Conservation (phyloP, 192 early-diverging fungal genomes). For the Funneliformis geosporum region DNA sequence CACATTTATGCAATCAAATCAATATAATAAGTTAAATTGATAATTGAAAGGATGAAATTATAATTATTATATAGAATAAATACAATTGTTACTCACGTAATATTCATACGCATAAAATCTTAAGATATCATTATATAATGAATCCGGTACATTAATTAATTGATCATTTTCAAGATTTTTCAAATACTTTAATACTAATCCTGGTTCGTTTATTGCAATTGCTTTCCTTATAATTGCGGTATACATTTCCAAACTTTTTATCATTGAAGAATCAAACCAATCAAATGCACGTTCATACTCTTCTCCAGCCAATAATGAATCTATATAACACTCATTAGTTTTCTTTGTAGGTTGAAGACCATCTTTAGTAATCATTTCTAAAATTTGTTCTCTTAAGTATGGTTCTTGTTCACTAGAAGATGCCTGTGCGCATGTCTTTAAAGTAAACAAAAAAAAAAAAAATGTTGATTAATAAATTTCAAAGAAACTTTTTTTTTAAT, state of each 20-base stretch:
- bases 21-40: conserved; percentile 5
- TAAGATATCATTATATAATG: conserved; percentile 9
- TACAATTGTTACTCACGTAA: conserved; percentile 9
- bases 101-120: not conserved
- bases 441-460: too few species aligned
- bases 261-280: not conserved
- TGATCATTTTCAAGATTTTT: not conserved
- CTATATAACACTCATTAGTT: conserved; percentile 2
- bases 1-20: not conserved
- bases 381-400: not conserved
- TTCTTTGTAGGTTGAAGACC: not conserved
- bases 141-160: not conserved
- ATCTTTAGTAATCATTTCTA: not conserved
- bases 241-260: not conserved
- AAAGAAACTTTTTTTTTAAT: not conserved
- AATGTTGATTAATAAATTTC: not conserved
- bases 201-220: not conserved
- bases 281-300: conserved; percentile 12
- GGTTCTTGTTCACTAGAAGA: not conserved
- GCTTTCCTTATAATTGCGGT: not conserved
- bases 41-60: not conserved
- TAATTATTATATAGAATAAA: not conserved
- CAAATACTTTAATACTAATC: not conserved
- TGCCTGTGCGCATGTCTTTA: not conserved
- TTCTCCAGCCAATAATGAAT: not conserved